A percentile compares a stretch with the other conserved stretches of the same genome.
These are phyloP conservation scores for Metschnikowia rubicola DNA, from an alignment of 805 yeast species.

Conservation along the genomic window DNA sequence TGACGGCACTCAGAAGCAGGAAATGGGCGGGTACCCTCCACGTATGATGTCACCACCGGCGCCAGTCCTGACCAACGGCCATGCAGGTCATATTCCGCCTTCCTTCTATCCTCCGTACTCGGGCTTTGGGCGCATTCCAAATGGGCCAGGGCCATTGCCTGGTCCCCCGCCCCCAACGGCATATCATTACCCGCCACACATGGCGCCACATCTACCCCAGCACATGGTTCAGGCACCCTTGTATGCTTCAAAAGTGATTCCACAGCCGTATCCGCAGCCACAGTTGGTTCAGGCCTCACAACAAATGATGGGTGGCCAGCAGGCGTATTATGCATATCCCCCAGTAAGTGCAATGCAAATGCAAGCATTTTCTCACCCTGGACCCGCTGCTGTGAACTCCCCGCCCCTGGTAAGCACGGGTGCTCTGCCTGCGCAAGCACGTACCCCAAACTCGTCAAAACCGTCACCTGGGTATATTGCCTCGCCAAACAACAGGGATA, in stretches of 20 bases:
- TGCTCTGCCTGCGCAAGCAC: too few species aligned
- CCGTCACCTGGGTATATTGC: not conserved
- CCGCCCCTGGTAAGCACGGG: not conserved
- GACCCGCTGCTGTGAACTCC: not conserved
- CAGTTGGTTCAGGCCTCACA: conserved; percentile 4
- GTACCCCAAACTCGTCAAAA: too few species aligned
- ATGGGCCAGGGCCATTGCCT: conserved; percentile 43
- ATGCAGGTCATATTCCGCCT: conserved; percentile 2
- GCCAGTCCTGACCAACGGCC: not conserved
- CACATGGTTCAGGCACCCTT: too few species aligned
- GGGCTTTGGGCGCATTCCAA: conserved; percentile 35
- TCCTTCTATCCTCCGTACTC: conserved; percentile 33
- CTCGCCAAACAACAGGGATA: not conserved
- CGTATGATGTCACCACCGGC: conserved; percentile 1
- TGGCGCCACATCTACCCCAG: not conserved
- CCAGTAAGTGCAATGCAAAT: conserved; percentile 1
- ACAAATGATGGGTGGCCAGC: conserved; percentile 2
- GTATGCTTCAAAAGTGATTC: not conserved
- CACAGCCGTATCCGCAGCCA: conserved; percentile 6
- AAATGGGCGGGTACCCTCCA: not conserved
- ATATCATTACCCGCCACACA: not conserved
- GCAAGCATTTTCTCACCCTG: not conserved
- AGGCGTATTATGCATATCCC: conserved; percentile 8
- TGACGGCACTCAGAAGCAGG: not conserved
- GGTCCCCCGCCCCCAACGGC: conserved; percentile 36